phyloP scores from a whole-genome alignment of 805 yeast species.

The Sugiyamaella smithiae region DNA sequence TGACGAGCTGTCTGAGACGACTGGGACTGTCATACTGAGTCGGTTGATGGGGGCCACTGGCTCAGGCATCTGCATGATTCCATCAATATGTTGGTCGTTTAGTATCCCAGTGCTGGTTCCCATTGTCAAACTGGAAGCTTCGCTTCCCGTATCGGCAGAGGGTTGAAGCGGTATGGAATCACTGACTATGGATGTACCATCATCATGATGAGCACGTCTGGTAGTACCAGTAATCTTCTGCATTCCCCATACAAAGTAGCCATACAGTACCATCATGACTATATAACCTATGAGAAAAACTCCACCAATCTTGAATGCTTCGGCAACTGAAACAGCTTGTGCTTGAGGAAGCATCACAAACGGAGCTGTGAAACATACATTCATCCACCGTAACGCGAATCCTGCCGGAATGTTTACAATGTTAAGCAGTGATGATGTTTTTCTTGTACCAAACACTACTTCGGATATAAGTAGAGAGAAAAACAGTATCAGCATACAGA shows the following conservation, averaged over 20 bases:
- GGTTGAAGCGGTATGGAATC: not conserved
- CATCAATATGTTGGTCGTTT: no score
- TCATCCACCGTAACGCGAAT: conserved; percentile 72
- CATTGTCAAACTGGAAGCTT: no score
- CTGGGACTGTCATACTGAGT: conserved; percentile 5
- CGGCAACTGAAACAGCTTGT: conserved; percentile 60
- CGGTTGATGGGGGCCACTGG: conserved; percentile 9
- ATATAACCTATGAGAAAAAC: conserved; percentile 67
- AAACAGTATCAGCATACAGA: conserved; percentile 63
- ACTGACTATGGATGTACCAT: not conserved
- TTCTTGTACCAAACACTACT: conserved; percentile 36
- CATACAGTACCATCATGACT: conserved; percentile 48
- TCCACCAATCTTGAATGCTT: conserved; percentile 70
- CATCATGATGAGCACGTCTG: conserved; percentile 15
- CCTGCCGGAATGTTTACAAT: conserved; percentile 61
- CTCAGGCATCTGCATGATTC: not conserved
- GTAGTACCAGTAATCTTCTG: conserved; percentile 35
- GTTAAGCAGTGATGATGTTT: conserved; percentile 29
- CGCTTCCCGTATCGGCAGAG: not conserved
- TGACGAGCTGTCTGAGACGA: no score
- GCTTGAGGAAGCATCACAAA: conserved; percentile 70
- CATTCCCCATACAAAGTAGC: conserved; percentile 45
- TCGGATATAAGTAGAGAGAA: conserved; percentile 43
- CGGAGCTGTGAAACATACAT: conserved; percentile 73
- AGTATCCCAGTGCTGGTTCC: no score